Evolutionary conservation across 2,329 filamentous ascomycete genomes (phyloP).

Genomic region (Aphanocladium album): DNA sequence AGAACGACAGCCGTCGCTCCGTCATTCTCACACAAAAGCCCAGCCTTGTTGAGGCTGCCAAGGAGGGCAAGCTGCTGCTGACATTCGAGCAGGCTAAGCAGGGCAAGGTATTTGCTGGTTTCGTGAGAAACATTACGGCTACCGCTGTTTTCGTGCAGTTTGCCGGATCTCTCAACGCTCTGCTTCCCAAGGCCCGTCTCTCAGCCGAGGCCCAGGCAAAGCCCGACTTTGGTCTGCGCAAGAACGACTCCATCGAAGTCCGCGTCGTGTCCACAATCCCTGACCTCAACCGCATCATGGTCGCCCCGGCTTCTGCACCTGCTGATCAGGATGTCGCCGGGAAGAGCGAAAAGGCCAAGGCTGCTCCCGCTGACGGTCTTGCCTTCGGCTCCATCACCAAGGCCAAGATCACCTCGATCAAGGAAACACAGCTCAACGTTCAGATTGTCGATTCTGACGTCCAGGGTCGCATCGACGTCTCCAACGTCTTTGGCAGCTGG

Average conservation of each 20-base stretch:
- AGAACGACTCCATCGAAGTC: slow-evolving; percentile 68
- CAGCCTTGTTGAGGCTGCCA: slow-evolving; percentile 70
- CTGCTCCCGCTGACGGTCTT: slow-evolving; percentile 61
- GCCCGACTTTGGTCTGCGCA: slow-evolving; percentile 73
- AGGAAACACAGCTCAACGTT: slow-evolving; percentile 89
- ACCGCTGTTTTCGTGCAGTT: slow-evolving; percentile 89
- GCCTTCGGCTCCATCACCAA: slow-evolving; percentile 67
- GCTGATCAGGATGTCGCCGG: slow-evolving; percentile 38
- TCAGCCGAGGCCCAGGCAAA: slow-evolving; percentile 62
- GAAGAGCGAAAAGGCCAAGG: slow-evolving; percentile 30
- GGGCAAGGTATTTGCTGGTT: slow-evolving; percentile 67
- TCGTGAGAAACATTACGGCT: slow-evolving; percentile 76
- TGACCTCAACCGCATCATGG: slow-evolving; percentile 62
- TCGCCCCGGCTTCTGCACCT: slow-evolving; percentile 44
- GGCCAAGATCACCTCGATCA: slow-evolving; percentile 76
- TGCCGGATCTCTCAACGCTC: slow-evolving; percentile 66
- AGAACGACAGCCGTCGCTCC: slow-evolving; percentile 69
- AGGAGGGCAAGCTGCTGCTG: slow-evolving; percentile 65
- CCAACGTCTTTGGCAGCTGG: slow-evolving; percentile 84
- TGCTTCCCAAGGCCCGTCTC: slow-evolving; percentile 76
- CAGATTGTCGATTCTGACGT: slow-evolving; percentile 67
- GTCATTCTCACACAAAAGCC: slow-evolving; percentile 79
- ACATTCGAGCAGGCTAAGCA: slow-evolving; percentile 67
- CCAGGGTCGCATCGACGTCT: slow-evolving; percentile 88
- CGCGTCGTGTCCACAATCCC: slow-evolving; percentile 69